Evolutionary conservation across 306 rosid genomes (phyloP).

Genomic region (Pyrus communis): DNA sequence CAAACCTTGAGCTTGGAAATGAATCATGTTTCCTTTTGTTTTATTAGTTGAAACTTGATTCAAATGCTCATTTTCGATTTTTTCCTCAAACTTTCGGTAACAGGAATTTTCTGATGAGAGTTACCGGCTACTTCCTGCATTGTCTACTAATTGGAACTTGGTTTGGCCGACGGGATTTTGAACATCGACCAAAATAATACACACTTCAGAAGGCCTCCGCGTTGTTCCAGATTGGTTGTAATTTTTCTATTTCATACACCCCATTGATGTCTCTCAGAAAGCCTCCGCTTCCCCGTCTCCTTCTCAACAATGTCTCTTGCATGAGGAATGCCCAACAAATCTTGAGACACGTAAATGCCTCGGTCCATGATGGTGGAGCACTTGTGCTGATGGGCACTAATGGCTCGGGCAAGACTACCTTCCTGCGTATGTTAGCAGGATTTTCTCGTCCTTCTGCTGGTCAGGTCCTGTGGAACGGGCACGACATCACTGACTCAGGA

Average conservation of each 20-base stretch:
- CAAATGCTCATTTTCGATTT: not conserved
- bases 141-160: not conserved
- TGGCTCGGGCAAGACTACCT: constrained; percentile 87
- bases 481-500: constrained; percentile 58
- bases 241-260: not conserved
- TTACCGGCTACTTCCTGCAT: not conserved
- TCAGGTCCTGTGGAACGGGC: constrained; percentile 85
- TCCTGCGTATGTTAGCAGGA: constrained; percentile 83
- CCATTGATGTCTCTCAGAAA: constrained; percentile 43
- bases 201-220: not conserved
- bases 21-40: not conserved
- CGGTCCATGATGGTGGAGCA: constrained; percentile 77
- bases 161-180: not conserved
- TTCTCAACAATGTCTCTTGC: constrained; percentile 73
- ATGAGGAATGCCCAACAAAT: constrained; percentile 91
- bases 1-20: not conserved
- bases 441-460: constrained; percentile 83
- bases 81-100: not conserved
- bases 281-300: constrained; percentile 61
- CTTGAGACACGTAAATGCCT: constrained; percentile 60
- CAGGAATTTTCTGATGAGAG: not conserved
- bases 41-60: not conserved
- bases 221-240: not conserved
- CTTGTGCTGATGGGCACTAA: constrained; percentile 70
- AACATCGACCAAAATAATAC: not conserved